Percentiles rank a stretch among this genome's conserved stretches.
Evolutionary conservation across 495 filamentous ascomycete species (phyloP).

Genomic region (Amorphotheca resinae): DNA sequence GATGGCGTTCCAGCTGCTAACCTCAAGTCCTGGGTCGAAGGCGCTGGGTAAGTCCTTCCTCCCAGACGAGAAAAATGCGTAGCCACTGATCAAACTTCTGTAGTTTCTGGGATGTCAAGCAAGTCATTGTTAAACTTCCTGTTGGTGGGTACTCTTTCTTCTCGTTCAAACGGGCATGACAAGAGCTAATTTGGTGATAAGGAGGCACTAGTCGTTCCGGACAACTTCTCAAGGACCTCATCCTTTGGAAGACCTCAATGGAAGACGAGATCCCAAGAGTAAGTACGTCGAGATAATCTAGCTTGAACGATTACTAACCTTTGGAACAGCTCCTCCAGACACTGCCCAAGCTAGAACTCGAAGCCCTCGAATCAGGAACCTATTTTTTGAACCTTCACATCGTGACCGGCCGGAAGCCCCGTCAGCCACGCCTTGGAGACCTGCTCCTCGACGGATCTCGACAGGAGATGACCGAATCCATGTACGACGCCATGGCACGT

Average conservation of each 20-base stretch:
- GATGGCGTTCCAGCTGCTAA: conserved; percentile 19
- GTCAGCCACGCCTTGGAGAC: conserved; percentile 14
- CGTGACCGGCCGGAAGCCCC: conserved; percentile 18
- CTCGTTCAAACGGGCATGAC: neutral
- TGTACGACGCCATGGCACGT: conserved; percentile 20
- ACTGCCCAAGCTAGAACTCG: conserved; percentile 11
- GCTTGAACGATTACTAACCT: neutral
- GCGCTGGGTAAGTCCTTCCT: conserved; percentile 13
- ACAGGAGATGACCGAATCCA: conserved; percentile 18
- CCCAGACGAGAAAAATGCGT: neutral
- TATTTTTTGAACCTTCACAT: conserved; percentile 20
- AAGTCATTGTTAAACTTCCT: conserved; percentile 14
- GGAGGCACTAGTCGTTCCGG: conserved; percentile 7
- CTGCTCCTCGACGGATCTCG: conserved; percentile 14
- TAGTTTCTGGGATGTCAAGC: conserved; percentile 21
- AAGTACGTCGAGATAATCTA: neutral
- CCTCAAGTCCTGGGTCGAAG: conserved; percentile 19
- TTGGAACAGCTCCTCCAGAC: conserved; percentile 7
- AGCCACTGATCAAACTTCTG: neutral
- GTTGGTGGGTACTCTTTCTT: conserved; percentile 8
- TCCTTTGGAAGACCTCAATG: conserved; percentile 9
- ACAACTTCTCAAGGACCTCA: conserved; percentile 12
- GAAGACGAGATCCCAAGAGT: conserved; percentile 18
- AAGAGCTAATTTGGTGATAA: neutral
- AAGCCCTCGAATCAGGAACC: conserved; percentile 9